phyloP scores from a whole-genome alignment of 225 moss, liverwort and hornwort genomes.

The Physcomitrellopsis africana region DNA sequence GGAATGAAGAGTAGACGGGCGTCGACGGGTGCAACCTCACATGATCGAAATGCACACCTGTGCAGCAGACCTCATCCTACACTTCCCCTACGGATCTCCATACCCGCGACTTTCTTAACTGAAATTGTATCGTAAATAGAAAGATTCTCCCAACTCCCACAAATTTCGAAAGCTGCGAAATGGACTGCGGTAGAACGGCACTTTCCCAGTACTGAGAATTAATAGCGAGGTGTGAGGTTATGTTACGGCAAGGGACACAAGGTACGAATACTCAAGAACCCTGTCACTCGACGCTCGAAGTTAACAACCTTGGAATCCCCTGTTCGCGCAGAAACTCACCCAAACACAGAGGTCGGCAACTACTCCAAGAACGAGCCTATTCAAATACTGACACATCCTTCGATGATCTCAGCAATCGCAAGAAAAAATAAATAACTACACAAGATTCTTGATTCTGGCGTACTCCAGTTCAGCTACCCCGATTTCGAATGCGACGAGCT shows the following conservation, averaged over 20 bases:
- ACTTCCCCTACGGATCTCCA: conserved; percentile 24
- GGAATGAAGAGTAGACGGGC: conserved; percentile 10
- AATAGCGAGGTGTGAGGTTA: too few species aligned
- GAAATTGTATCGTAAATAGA: not conserved
- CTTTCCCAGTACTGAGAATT: not conserved
- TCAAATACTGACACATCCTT: not conserved
- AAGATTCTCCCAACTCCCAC: not conserved
- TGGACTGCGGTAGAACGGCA: not conserved
- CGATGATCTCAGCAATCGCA: conserved; percentile 6
- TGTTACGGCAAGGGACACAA: not conserved
- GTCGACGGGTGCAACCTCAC: conserved; percentile 29
- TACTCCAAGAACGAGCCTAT: conserved; percentile 24
- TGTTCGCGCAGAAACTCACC: not conserved
- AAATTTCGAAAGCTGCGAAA: not conserved
- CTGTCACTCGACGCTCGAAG: not conserved
- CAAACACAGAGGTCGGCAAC: not conserved
- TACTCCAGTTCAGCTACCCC: not conserved
- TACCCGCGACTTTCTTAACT: conserved; percentile 21
- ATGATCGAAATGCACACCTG: conserved; percentile 37
- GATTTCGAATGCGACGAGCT: not conserved
- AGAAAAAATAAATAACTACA: not conserved
- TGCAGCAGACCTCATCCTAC: conserved; percentile 37
- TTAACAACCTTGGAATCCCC: not conserved
- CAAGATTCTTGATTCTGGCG: not conserved
- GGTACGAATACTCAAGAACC: not conserved